Evolutionary conservation across 1,139 yeast genomes (phyloP), one percentile per base, ranked within the genome.

Genomic region (Blastobotrys capitulatus): DNA sequence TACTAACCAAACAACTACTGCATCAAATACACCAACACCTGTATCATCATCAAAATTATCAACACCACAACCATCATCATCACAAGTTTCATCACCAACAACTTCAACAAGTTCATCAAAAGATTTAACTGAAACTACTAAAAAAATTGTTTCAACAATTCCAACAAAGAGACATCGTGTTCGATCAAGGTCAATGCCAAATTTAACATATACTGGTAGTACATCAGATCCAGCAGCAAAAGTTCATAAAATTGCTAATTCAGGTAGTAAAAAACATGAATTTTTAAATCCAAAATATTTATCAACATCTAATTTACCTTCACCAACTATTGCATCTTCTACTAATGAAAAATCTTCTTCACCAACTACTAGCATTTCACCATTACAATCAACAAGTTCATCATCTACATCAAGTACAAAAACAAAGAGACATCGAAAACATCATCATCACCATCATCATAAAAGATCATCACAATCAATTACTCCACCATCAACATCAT

Each of bases 101-200:
- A 16, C 6, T 16, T 6, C 26, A 26, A 34, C 42, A n/a, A 6
- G 10, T 13, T 29, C 32, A 29, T 9, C 32, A 29, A 10, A 10
- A 29, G n/a, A 29, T 3, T 10, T 12, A 29, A 6, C n/a, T 7
- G 7, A 7, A 29, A 6, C 10, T 29, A 12, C 5, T 29, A 29
- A 29, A 29, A 29, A 29, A 29, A 9, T 29, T 29, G 10, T 31
- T 2, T 26, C 44, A 12, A 41, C 44, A 3, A 35, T 25, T 9
- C 39, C 50, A 31, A 44, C 48, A 12, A 46, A 42, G 10, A 54
- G 53, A 34, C 62, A 53, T 42, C 56, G 59, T n/a, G 54, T 55
- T 36, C 54, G 61, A 29, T 59, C 61, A 29, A 49, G 62, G 32
- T 56, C 60, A 13, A 47, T 59, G 51, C 62, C 61, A 12, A 58